Base-by-base conservation (phyloP, 805 yeast genomes). In the Cyberlindnera mycetangii region DNA sequence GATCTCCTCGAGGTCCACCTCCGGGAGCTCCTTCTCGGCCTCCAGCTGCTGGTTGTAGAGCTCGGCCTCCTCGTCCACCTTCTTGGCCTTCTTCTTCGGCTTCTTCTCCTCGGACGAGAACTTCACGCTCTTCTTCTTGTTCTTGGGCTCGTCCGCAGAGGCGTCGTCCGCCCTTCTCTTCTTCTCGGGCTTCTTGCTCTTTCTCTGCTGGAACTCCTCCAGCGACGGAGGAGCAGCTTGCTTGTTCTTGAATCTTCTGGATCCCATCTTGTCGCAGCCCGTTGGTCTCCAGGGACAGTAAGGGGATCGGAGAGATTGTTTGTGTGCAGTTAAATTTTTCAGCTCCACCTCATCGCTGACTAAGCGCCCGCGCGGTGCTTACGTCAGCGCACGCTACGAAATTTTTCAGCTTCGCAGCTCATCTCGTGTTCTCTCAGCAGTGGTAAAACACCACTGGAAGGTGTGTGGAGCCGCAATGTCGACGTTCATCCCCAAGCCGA, bases 161-260 rank as follows among this genome's bases (percentile, higher is more conserved):
- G 64, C 55, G 15, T 54, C 62, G 16, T 54, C 62, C 41, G 69
- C 56, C 54, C 68, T 62, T 53, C 61, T 59, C 50, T 58, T 54
- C 60, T 62, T 64, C 45, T 65, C 64, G 47, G 61, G 65, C 44
- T 62, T 65, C 49, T 59, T 66, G 25, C 58, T 61, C 39, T 60
- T 63, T 41, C 70, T 72, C 57, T 69, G 78, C 49, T 75, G 74
- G 64, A 90, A 83, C 59, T 92, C 96, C 36, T 92, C 98, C 50
- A 83, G 71, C 6, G 89, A 63, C 28, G 97, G 97, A 55, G 98
- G 98, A 47, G 78, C 86, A 37, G 89, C 93, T 70, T 92, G 98
- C 74, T 88, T 92, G 59, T 88, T 85, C 68, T 85, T 89, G 47
- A 88, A 87, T 72, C 87, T 83, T 78, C 96, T 85, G 50, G 70